Evolutionary conservation across 192 early-diverging fungal genomes (phyloP).

Genomic region (Coemansia pectinata): DNA sequence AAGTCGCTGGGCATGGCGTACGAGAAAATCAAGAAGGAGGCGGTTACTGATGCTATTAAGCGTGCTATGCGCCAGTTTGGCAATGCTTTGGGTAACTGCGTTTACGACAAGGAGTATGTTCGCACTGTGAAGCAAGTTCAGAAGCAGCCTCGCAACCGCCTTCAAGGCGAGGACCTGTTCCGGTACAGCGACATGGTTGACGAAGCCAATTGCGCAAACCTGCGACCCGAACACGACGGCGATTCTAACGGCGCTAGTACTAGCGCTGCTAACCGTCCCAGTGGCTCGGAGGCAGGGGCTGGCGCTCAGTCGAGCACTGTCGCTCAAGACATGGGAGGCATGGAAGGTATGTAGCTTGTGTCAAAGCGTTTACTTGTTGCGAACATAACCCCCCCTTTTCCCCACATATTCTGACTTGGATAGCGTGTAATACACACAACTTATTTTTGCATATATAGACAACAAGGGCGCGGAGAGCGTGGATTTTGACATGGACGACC

Average conservation of each 20-base stretch:
- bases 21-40: conserved; percentile 92
- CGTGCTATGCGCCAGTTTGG: conserved; percentile 87
- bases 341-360: conserved; percentile 4
- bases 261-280: neutral
- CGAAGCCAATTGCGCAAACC: neutral
- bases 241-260: neutral
- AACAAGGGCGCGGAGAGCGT: conserved; percentile 6
- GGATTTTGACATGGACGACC: conserved; percentile 45
- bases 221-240: neutral
- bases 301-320: neutral
- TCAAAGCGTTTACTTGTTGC: neutral
- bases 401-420: neutral
- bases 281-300: neutral
- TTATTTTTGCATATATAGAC: neutral
- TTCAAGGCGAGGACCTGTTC: conserved; percentile 30
- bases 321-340: neutral
- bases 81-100: conserved; percentile 80
- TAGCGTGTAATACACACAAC: neutral
- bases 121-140: conserved; percentile 32
- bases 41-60: conserved; percentile 87
- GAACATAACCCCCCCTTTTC: neutral
- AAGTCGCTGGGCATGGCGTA: conserved; percentile 77
- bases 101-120: conserved; percentile 80
- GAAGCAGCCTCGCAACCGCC: conserved; percentile 36
- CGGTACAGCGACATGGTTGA: conserved; percentile 34